These are phyloP conservation scores for Podaxis sp. DNA, from an alignment of 768 basidiomycete species.

Conservation along the genomic window DNA sequence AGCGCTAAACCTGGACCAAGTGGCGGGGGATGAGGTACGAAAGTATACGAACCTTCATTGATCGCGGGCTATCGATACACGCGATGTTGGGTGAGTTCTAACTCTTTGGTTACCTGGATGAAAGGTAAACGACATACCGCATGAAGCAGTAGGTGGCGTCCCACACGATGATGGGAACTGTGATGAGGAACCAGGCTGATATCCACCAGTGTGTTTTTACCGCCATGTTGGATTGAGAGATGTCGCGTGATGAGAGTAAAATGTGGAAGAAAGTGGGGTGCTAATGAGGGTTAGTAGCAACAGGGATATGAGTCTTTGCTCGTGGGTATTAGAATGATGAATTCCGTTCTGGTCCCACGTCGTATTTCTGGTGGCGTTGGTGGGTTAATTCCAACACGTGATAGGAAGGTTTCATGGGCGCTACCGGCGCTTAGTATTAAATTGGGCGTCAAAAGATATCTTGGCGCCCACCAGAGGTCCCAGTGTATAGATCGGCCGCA, in stretches of 20 bases:
- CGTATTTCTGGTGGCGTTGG: neutral
- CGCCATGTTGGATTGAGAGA: conserved; percentile 35
- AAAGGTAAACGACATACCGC: conserved; percentile 46
- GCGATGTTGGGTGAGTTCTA: conserved; percentile 2
- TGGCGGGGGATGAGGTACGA: neutral
- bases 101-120: neutral
- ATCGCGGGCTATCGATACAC: conserved; percentile 61
- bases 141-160: conserved; percentile 81
- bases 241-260: neutral
- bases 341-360: neutral
- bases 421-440: neutral
- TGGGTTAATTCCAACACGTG: neutral
- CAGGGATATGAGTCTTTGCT: neutral
- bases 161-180: conserved; percentile 69
- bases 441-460: no score
- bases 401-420: neutral
- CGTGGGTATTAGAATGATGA: neutral
- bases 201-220: conserved; percentile 57
- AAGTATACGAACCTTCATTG: conserved; percentile 54
- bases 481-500: neutral
- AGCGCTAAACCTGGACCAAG: neutral
- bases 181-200: conserved; percentile 67
- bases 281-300: neutral
- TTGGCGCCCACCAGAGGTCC: neutral
- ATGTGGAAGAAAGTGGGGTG: neutral